Conservation (phyloP, 345 rosid genomes). For the Xanthoceras sorbifolium region DNA sequence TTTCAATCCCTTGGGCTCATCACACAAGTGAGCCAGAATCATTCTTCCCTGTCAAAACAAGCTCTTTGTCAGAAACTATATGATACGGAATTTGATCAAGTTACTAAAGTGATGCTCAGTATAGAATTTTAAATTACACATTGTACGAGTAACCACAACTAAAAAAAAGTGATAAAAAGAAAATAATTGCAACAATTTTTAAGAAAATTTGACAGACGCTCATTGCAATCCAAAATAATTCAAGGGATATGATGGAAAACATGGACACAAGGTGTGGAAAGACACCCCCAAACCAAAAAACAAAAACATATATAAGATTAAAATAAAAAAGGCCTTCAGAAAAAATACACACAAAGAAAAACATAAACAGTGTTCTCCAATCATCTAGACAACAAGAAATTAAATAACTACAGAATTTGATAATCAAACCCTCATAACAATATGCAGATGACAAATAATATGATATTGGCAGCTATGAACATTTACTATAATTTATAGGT, state of each 20-base stretch:
- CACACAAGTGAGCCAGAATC: constrained; percentile 98
- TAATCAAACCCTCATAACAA: not conserved
- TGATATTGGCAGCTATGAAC: not conserved
- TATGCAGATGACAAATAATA: not conserved
- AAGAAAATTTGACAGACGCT: not conserved
- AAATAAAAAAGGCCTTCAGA: not conserved
- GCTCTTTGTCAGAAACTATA: constrained; percentile 19
- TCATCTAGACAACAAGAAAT: not conserved
- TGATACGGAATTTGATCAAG: not conserved
- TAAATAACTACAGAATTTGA: not conserved
- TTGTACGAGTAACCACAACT: not conserved
- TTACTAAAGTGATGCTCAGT: not conserved
- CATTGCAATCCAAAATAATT: not conserved
- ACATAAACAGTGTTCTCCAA: not conserved
- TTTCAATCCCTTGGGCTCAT: constrained; percentile 97
- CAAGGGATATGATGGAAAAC: not conserved
- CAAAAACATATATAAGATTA: not conserved
- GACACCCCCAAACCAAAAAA: not conserved
- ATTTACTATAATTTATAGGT: not conserved
- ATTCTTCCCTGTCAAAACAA: constrained; percentile 85
- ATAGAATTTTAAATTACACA: constrained; percentile 1
- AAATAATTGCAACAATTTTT: not conserved
- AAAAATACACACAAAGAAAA: not conserved
- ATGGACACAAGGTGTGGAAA: not conserved
- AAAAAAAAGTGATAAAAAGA: not conserved